These are phyloP conservation scores for Mycena maculata DNA, from an alignment of 768 basidiomycete genomes.

Conservation along the genomic window DNA sequence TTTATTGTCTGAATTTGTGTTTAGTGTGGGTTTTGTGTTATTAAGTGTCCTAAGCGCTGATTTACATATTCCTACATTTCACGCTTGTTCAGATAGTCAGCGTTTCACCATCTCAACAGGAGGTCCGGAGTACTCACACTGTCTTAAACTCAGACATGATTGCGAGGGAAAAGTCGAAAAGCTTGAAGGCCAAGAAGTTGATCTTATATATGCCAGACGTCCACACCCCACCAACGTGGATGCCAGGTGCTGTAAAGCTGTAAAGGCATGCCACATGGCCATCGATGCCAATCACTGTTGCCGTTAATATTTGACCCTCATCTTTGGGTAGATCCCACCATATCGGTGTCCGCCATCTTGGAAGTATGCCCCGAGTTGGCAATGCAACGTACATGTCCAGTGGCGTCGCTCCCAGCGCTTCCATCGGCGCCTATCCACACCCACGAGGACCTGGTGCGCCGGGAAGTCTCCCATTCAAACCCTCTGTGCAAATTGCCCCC, in stretches of 20 bases:
- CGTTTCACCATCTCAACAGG: no score
- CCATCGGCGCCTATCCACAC: neutral
- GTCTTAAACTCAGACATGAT: neutral
- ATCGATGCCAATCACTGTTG: neutral
- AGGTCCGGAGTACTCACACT: no score
- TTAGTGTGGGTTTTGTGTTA: no score
- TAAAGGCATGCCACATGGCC: neutral
- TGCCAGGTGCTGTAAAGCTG: slow-evolving; percentile 12
- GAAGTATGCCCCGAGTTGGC: neutral
- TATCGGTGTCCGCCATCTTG: slow-evolving; percentile 2
- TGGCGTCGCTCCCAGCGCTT: slow-evolving; percentile 6
- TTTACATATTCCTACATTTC: no score
- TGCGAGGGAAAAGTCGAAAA: slow-evolving; percentile 11
- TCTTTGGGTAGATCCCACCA: neutral
- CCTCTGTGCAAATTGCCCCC: neutral
- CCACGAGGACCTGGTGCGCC: neutral
- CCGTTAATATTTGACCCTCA: neutral
- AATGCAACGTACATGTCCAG: slow-evolving; percentile 1
- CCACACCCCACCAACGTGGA: neutral
- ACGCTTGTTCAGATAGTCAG: no score
- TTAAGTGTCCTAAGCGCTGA: no score
- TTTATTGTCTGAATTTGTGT: no score
- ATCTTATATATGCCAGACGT: slow-evolving; percentile 17
- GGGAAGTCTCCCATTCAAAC: neutral
- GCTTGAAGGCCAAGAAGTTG: slow-evolving; percentile 12